Evolutionary conservation across 164 flowering plant genomes (phyloP), one percentile per base, ranked within the genome.

Genomic region (Warburgia ugandensis): DNA sequence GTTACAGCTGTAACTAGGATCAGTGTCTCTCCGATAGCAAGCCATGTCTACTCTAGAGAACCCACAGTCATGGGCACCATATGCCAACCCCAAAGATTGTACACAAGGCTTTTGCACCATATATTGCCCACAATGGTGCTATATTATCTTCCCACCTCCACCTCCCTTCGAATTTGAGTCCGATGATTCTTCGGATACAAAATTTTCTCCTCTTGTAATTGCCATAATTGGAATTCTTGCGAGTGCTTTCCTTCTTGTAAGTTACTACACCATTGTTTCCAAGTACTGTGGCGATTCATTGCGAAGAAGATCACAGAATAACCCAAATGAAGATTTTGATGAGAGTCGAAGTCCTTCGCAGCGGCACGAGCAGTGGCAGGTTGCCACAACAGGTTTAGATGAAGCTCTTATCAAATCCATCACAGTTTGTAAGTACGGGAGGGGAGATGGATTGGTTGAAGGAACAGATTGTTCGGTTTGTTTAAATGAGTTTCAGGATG

Each of bases 391-490:
- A 3, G 97, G 99, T 7, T 52, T 94, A 41, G 94, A 86, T 33
- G 95, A 86, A 42, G 54, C 76, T 14, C 56, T 79, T 6, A 89
- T 94, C 40, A 74, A 74, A 65, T 67, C 79, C 32, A 84, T 92
- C 35, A 54, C 89, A 5, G 78, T 77, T 1, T 77, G 71, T 42
- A 75, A 71, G 75, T 88, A 81, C 70, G 72, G 53, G 63, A 75
- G 63, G 52, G 82, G 73, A 13, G 89, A 76, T 30, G 95, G 91
- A 2, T 40, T 76, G 39, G 55, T 88, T 21, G 94, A 81, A 25
- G 81, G 76, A 9, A 74, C 84, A 0, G 96, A 86, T 59, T 90
- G 97, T 61, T 75, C 92, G 1, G 94, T 91, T 60, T 90, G 97
- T 50, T 64, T 84, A 7, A 69, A 72, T 42, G 94, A 82, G 49